A percentile compares a stretch with the other conserved stretches of the same genome.
phyloP scores from a whole-genome alignment of 2,329 filamentous ascomycete species.

The Penicillium corylophilum region DNA sequence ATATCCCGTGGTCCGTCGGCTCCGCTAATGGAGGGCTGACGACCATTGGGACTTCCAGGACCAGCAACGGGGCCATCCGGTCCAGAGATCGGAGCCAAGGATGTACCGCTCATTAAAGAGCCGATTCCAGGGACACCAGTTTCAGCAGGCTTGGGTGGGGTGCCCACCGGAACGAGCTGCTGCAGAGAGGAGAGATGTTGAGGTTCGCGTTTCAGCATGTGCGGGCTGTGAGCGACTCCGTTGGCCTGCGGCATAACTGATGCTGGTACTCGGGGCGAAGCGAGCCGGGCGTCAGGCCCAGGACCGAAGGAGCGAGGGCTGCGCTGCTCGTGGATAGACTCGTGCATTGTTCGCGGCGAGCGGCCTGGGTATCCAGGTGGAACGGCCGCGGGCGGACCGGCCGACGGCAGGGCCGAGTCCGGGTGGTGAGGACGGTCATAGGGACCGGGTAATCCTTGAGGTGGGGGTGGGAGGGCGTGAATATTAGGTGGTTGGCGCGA shows the following conservation, averaged over 20 bases:
- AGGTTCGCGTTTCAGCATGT: slow-evolving; percentile 26
- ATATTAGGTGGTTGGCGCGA: slow-evolving; percentile 26
- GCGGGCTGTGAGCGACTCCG: slow-evolving; percentile 27
- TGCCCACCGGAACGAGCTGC: slow-evolving; percentile 16
- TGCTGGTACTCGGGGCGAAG: slow-evolving; percentile 34
- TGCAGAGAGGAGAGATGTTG: slow-evolving; percentile 8
- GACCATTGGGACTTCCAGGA: slow-evolving; percentile 15
- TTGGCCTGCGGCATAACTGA: slow-evolving; percentile 24
- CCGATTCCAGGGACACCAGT: slow-evolving; percentile 56
- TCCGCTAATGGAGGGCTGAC: slow-evolving; percentile 9
- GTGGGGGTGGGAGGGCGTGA: slow-evolving; percentile 26
- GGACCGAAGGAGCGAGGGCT: slow-evolving; percentile 31
- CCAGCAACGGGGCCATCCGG: slow-evolving; percentile 24
- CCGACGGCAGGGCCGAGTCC: slow-evolving; percentile 30
- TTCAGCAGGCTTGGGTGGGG: slow-evolving; percentile 28
- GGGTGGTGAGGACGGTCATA: slow-evolving; percentile 38
- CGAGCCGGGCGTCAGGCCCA: slow-evolving; percentile 35
- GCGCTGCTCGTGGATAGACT: slow-evolving; percentile 27
- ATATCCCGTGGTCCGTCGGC: slow-evolving; percentile 53
- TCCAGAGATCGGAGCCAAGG: slow-evolving; percentile 27
- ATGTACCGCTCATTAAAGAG: slow-evolving; percentile 44
- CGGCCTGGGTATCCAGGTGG: slow-evolving; percentile 26
- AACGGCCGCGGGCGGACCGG: slow-evolving; percentile 19
- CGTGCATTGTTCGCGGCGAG: slow-evolving; percentile 29
- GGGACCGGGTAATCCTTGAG: slow-evolving; percentile 26